Evolutionary conservation across 2,329 filamentous ascomycete species (phyloP), one percentile per base, ranked within the genome.

Genomic region (Arthrobotrys musiformis): DNA sequence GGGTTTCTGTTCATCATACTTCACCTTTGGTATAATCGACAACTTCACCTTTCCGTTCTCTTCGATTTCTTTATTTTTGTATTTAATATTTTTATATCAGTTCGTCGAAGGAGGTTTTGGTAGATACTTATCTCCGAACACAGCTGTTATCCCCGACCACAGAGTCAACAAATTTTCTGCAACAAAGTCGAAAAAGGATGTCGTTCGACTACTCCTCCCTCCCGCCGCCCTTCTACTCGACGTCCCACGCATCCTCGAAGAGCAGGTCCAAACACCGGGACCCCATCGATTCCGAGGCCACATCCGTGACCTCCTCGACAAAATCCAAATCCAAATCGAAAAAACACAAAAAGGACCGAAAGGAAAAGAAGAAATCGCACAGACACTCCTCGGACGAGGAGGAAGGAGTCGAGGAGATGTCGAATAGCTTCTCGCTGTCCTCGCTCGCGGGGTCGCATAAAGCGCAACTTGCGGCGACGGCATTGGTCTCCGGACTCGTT

Each of bases 381-480:
- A n/a, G n/a, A n/a, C n/a, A n/a, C 15, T 15, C 30, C 8, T 48
- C 56, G n/a, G n/a, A n/a, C n/a, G n/a, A n/a, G n/a, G n/a, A n/a
- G n/a, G n/a, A n/a, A n/a, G 42, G 8, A 4, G 8, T 11, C 19
- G 64, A 64, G 15, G 30, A 48, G 11, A 63, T 69, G 56, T 63
- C 70, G 50, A 37, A 67, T n/a, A 17, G 37, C 15, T 68, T 73
- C 35, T 63, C 72, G 30, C 42, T 70, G 5, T 75, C 73, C 2
- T 58, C 56, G 8, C 26, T 74, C 11, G 83, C 84, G 3, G 82
- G 83, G 42, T 86, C 85, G 44, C 86, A 86, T 81, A 83, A 84
- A 80, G 83, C 85, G 46, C 92, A 93, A 82, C 85, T 95, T 37
- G 87, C 89, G 17, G 88, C 90, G 2, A 93, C 92, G 0, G 92